Evolutionary conservation across 164 flowering plant species (phyloP), one percentile per base, ranked within the genome.

Genomic region (Nelumbo lutea): DNA sequence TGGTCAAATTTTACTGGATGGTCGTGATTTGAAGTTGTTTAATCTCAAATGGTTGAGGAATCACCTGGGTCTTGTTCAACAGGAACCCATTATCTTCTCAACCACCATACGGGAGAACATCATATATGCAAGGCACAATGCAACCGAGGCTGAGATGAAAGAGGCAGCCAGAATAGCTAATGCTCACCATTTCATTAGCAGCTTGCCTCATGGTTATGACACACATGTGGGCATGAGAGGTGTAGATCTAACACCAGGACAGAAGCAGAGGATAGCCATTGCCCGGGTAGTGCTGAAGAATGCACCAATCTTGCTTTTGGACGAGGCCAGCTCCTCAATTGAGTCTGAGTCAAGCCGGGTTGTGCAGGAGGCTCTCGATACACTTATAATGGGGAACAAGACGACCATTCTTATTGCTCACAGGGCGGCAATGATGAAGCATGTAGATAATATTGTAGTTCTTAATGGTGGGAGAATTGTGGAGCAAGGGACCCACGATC

Each of bases 341-440:
- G 99, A 95, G 80, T 92, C 99, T 1, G 99, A 95, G 75, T 92
- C 97, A n/a, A 90, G 99, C 72, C 81, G 97, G 62, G 99, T 92
- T 62, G 90, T 95, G 44, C 99, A 95, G 71, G 99, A 95, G 78
- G 97, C 99, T 59, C 94, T 92, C 53, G 99, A 95, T 77, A 95
- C 99, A 5, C 76, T 95, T 27, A 77, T 95, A 74, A 92, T 95
- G 98, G 99, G 99, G 42, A 92, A 95, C 79, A 95, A 90, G 80
- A 95, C 99, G 43, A 89, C 98, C 39, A 87, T 95, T 73, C 83
- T 95, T 43, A 88, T 95, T 67, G 99, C 98, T 13, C 98, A 95
- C 67, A 79, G 96, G 66, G 96, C 92, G 64, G 96, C 99, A 47
- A 88, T 90, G 98, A 95, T 95, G 98, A 86, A 90, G 74, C 98